These are phyloP conservation scores for Alternaria sp. DNA, from an alignment of 2,329 filamentous ascomycete species.

Conservation along the genomic window DNA sequence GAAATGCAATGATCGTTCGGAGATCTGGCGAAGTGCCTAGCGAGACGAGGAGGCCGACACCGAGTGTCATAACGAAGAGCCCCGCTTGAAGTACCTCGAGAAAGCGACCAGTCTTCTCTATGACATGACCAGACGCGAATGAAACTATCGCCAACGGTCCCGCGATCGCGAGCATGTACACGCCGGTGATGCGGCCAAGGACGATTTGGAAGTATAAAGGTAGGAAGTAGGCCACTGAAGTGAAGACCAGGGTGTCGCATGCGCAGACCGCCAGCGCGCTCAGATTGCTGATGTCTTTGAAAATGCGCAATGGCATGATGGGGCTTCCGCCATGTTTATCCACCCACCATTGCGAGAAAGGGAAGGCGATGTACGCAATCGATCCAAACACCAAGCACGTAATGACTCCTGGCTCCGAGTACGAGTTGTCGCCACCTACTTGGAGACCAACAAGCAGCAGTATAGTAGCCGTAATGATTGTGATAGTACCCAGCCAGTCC, in stretches of 20 bases:
- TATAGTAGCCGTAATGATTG: slow-evolving; percentile 59
- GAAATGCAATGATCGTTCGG: slow-evolving; percentile 56
- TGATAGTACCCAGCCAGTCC: slow-evolving; percentile 62
- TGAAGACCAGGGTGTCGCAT: slow-evolving; percentile 66
- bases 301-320: slow-evolving; percentile 75
- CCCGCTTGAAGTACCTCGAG: slow-evolving; percentile 48
- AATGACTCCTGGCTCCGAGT: slow-evolving; percentile 61
- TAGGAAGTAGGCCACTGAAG: slow-evolving; percentile 73
- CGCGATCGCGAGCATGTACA: slow-evolving; percentile 69
- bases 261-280: slow-evolving; percentile 63
- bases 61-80: slow-evolving; percentile 44
- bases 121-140: slow-evolving; percentile 58
- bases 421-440: slow-evolving; percentile 60
- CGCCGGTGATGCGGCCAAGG: slow-evolving; percentile 63
- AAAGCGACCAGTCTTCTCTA: slow-evolving; percentile 56
- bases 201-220: slow-evolving; percentile 79
- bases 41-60: slow-evolving; percentile 46
- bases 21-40: slow-evolving; percentile 27
- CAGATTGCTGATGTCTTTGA: slow-evolving; percentile 64
- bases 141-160: slow-evolving; percentile 56
- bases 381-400: slow-evolving; percentile 60
- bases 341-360: slow-evolving; percentile 70
- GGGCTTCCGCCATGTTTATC: slow-evolving; percentile 68
- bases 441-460: slow-evolving; percentile 63
- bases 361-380: slow-evolving; percentile 59